Conservation (phyloP, 129 eudicot species). For the Lactuca saligna region DNA sequence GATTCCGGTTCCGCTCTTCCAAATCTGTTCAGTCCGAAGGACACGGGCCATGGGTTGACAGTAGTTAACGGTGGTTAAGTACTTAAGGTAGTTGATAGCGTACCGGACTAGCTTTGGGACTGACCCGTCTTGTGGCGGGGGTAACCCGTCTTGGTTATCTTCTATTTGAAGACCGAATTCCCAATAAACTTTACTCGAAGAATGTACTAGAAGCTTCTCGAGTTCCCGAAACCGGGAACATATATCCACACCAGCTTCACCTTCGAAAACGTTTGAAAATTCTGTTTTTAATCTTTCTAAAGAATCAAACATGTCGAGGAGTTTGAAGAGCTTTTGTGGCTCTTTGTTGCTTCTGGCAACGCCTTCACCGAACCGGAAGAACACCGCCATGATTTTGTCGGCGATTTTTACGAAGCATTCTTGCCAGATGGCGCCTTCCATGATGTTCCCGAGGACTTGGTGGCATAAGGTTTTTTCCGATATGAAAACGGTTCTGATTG, state of each 20-base stretch:
- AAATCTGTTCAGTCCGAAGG: conserved; percentile 60
- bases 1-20: conserved; percentile 55
- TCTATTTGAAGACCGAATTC: conserved; percentile 82
- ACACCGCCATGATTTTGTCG: conserved; percentile 88
- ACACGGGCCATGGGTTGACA: conserved; percentile 63
- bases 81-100: conserved; percentile 68
- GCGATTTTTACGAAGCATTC: conserved; percentile 78
- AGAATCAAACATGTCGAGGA: conserved; percentile 77
- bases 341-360: conserved; percentile 81
- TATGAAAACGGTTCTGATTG: conserved; percentile 58
- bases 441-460: conserved; percentile 59
- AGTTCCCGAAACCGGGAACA: conserved; percentile 63
- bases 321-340: conserved; percentile 81
- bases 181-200: conserved; percentile 70
- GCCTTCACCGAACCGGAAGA: conserved; percentile 83
- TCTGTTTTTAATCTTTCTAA: conserved; percentile 55
- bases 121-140: conserved; percentile 72
- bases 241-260: conserved; percentile 72
- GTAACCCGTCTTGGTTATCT: conserved; percentile 69
- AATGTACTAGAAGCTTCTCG: conserved; percentile 68
- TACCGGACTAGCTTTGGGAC: conserved; percentile 75
- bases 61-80: conserved; percentile 50
- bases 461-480: conserved; percentile 68
- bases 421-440: conserved; percentile 71
- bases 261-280: conserved; percentile 56